These are phyloP conservation scores for Petunia secreta DNA, from an alignment of 257 asterid species.

Conservation along the genomic window DNA sequence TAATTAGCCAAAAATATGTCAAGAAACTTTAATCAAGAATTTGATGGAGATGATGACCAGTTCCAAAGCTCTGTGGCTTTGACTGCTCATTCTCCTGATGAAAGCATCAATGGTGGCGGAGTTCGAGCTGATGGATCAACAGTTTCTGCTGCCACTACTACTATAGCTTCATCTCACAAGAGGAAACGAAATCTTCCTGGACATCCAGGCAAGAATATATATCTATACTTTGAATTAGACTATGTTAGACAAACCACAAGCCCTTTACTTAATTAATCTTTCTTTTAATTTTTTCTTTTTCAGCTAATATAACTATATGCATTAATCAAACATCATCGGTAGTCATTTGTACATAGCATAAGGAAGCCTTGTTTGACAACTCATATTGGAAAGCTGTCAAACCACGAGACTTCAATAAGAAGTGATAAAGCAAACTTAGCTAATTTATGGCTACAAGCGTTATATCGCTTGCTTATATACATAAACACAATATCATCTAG, in stretches of 20 bases:
- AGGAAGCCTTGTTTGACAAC: no score
- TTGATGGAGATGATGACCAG: constrained; percentile 28
- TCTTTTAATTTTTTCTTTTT: not conserved
- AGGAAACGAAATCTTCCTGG: constrained; percentile 27
- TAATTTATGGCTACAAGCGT: no score
- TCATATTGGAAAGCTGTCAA: no score
- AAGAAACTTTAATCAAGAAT: constrained; percentile 22
- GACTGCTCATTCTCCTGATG: constrained; percentile 22
- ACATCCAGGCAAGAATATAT: constrained; percentile 25
- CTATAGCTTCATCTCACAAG: constrained; percentile 22
- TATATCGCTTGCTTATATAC: no score
- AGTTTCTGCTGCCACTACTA: not conserved
- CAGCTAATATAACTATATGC: no score
- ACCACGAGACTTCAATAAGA: no score
- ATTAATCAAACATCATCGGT: no score
- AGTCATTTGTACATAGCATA: no score
- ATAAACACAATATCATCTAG: no score
- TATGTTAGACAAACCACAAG: not conserved
- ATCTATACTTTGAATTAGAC: no score
- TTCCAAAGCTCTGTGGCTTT: constrained; percentile 11
- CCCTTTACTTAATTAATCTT: no score
- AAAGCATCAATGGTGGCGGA: constrained; percentile 26
- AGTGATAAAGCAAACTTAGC: no score
- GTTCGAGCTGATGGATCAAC: not conserved
- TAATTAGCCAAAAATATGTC: constrained; percentile 22